Base-by-base conservation (phyloP, 495 filamentous ascomycete species). In the Tirmania nivea region DNA sequence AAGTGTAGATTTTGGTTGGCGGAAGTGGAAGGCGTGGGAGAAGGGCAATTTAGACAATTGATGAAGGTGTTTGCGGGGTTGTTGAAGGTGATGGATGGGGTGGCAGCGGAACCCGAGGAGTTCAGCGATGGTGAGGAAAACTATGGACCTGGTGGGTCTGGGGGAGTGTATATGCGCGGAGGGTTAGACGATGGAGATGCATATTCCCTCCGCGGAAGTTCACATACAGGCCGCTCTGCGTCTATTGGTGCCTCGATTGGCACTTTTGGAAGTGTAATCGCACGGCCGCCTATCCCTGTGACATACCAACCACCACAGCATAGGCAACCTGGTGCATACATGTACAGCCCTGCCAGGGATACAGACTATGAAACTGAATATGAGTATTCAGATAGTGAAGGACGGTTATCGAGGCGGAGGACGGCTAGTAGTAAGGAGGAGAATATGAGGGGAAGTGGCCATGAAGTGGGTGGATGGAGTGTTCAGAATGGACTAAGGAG, bases 31-130 rank as follows among this genome's bases (percentile, higher is more conserved):
- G 69, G 71, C 8, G 64, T 83, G 7, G 65, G 73, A 11, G 84
- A 90, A 59, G 53, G 64, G 0, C 75, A 86, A 51, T 96, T 97
- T 62, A 72, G 83, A n/a, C 65, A 67, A 5, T 67, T 97, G 53
- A 94, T 96, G 88, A 75, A 77, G 52, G 68, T 83, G n/a, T 94
- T 95, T 67, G 78, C 88, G 0, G 80, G 86, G 35, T 69, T 97
- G 5, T 63, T 97, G 21, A 74, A 77, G 25, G 75, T 74, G 8
- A 94, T 96, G 83, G 74, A 45, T 45, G 4, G 39, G 8, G 17
- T 8, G 39, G 14, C 39, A 14, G 12, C 5, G 12, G 39, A 45
- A 3, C 8, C 39, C 14, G 39, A 45, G 4, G 39, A 14, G 39
- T 14, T 14, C 4, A 45, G 8, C 8, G 12, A 14, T 45, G 39